phyloP scores from a whole-genome alignment of 177 flowering plant genomes.

The Vitis hybrid region DNA sequence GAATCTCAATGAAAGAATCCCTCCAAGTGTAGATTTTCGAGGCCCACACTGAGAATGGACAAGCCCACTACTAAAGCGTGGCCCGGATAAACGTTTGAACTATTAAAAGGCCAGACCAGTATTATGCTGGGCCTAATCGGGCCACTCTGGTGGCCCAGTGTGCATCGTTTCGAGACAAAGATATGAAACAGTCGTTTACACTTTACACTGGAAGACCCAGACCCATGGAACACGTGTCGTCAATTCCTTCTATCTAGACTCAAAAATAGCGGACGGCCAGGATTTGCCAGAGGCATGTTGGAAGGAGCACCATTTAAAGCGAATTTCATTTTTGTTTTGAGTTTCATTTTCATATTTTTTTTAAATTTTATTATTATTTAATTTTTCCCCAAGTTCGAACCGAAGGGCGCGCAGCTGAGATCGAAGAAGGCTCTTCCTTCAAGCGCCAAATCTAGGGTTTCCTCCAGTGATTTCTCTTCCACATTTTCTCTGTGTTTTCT shows the following conservation, averaged over 20 bases:
- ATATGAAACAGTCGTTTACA: too few relatives aligned
- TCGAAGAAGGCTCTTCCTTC: neutral
- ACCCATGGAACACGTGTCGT: constrained; percentile 7
- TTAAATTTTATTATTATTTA: neutral
- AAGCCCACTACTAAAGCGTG: too few relatives aligned
- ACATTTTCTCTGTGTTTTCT: neutral
- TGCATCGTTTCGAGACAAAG: too few relatives aligned
- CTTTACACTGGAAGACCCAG: neutral
- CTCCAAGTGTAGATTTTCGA: too few relatives aligned
- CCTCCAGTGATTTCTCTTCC: neutral
- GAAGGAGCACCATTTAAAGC: neutral
- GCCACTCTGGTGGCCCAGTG: too few relatives aligned
- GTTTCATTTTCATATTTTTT: constrained; percentile 6
- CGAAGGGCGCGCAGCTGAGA: constrained; percentile 20
- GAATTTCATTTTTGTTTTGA: constrained; percentile 8
- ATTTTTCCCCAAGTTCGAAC: neutral
- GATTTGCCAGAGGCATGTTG: neutral
- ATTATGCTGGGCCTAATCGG: too few relatives aligned
- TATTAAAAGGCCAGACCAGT: too few relatives aligned
- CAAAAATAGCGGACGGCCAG: constrained; percentile 4
- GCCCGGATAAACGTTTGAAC: too few relatives aligned
- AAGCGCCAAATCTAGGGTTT: too few relatives aligned
- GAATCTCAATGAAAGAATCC: too few relatives aligned
- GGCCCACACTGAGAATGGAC: too few relatives aligned
- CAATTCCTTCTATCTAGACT: neutral